phyloP scores from a whole-genome alignment of 352 stramenopile species.

The Pythium angustatum region DNA sequence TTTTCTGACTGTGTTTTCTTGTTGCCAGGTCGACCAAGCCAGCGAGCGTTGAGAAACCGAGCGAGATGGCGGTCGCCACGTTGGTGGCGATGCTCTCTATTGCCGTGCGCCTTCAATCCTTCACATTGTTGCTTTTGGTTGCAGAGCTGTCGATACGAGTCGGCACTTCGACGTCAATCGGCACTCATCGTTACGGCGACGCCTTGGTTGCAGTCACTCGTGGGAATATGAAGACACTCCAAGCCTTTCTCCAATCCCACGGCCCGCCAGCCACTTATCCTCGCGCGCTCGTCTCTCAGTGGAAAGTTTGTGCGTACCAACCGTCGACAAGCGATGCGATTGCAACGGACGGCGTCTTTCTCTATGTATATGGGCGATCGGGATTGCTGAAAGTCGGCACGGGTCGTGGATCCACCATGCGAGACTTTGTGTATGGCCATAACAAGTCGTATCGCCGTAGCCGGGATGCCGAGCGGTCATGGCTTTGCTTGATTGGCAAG shows the following conservation, averaged over 20 bases:
- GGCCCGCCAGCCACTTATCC: slow-evolving; percentile 55
- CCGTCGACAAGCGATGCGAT: slow-evolving; percentile 70
- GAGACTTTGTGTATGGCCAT: slow-evolving; percentile 71
- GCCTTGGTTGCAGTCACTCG: not conserved
- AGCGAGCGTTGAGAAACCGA: slow-evolving; percentile 5
- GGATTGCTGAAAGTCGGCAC: slow-evolving; percentile 76
- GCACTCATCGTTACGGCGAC: not conserved
- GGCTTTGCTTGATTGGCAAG: slow-evolving; percentile 66
- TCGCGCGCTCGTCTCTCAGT: slow-evolving; percentile 57
- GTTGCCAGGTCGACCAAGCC: not conserved
- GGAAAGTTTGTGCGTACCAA: slow-evolving; percentile 66
- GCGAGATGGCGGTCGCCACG: slow-evolving; percentile 34
- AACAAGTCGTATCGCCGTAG: slow-evolving; percentile 59
- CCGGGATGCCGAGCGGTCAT: slow-evolving; percentile 70
- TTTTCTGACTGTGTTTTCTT: slow-evolving; percentile 2
- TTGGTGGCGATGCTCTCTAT: slow-evolving; percentile 49
- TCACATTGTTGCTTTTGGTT: slow-evolving; percentile 49
- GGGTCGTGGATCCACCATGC: slow-evolving; percentile 57
- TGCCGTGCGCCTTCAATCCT: slow-evolving; percentile 65
- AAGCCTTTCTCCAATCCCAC: slow-evolving; percentile 26
- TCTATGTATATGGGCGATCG: slow-evolving; percentile 67
- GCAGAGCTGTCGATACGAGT: slow-evolving; percentile 36
- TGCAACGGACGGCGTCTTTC: slow-evolving; percentile 61
- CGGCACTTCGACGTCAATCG: slow-evolving; percentile 2
- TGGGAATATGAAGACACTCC: slow-evolving; percentile 24